Base-by-base conservation (phyloP, 2,329 filamentous ascomycete species). In the Hypoxylon sp. region DNA sequence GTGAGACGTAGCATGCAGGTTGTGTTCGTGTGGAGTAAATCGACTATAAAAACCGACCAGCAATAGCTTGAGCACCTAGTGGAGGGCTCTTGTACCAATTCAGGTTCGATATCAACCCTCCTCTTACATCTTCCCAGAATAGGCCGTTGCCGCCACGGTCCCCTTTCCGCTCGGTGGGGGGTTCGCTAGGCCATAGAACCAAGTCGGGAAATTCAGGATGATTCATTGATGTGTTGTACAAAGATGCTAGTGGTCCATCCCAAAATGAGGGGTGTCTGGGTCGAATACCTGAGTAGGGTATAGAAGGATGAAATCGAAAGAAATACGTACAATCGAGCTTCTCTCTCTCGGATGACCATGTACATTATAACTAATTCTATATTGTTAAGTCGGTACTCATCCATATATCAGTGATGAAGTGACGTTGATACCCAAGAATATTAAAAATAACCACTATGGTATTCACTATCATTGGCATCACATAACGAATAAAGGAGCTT, bases 161-260 rank as follows among this genome's bases (percentile, higher is more conserved):
- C 67, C 63, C 27, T 65, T 64, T 61, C 66, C 67, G 67, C 55
- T 32, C 55, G 58, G 61, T 64, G 53, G 61, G 58, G 59, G 54
- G 54, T 61, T n/a, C 41, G 14, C 59, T 63, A 58, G 61, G 59
- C 57, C 27, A 64, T 67, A 41, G 59, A 68, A 58, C 67, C 63
- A 65, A 59, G 68, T 65, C 67, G 65, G 69, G 69, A 69, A 68
- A 68, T 67, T 68, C 67, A 67, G 62, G 61, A 66, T 68, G 62
- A 68, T 65, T 67, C 65, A 65, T 65, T 63, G 69, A 73, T 73
- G 71, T 67, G 71, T 73, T 73, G 71, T 73, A 71, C 71, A 72
- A 69, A 55, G 51, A 63, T 61, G 52, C 43, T 52, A 70, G 59
- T 68, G 67, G 67, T 60, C 51, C 61, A 69, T 66, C 68, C 65